These are phyloP conservation scores for Yamadazyma sp. DNA, from an alignment of 1,139 yeast genomes.

Conservation along the genomic window DNA sequence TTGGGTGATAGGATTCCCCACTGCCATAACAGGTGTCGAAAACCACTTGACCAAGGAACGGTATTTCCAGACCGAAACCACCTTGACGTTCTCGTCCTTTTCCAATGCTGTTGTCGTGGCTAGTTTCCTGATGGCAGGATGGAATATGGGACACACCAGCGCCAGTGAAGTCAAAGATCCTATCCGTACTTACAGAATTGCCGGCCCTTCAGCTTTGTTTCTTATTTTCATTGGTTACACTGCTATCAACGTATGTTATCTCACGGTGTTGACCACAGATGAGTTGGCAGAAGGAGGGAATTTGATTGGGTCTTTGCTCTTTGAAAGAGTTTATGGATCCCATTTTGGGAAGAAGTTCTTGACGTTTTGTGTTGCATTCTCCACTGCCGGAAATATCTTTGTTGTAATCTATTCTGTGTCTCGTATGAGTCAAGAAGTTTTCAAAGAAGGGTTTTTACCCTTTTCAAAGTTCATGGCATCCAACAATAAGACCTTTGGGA, in stretches of 20 bases:
- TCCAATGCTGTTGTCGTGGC: constrained; percentile 61
- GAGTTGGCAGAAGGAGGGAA: constrained; percentile 57
- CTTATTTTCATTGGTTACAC: constrained; percentile 52
- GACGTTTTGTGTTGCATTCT: constrained; percentile 56
- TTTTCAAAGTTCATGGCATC: constrained; percentile 52
- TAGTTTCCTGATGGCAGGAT: constrained; percentile 61
- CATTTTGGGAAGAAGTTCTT: constrained; percentile 52
- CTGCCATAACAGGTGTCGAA: constrained; percentile 39
- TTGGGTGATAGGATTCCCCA: constrained; percentile 48
- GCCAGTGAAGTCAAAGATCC: constrained; percentile 64
- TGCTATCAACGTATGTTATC: constrained; percentile 55
- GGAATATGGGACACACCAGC: constrained; percentile 65
- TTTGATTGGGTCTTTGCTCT: constrained; percentile 56
- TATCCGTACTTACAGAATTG: constrained; percentile 53
- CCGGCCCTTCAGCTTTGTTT: constrained; percentile 57
- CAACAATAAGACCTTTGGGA: constrained; percentile 56
- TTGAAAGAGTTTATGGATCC: constrained; percentile 55
- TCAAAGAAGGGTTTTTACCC: constrained; percentile 60
- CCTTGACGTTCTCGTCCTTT: constrained; percentile 44
- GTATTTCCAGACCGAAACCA: constrained; percentile 27
- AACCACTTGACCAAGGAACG: constrained; percentile 35
- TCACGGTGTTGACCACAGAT: constrained; percentile 53
- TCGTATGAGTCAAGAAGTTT: constrained; percentile 63
- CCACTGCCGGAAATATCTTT: constrained; percentile 63
- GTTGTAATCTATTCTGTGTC: constrained; percentile 62